These are phyloP conservation scores for Pistacia vera DNA, from an alignment of 345 rosid species.

Conservation along the genomic window DNA sequence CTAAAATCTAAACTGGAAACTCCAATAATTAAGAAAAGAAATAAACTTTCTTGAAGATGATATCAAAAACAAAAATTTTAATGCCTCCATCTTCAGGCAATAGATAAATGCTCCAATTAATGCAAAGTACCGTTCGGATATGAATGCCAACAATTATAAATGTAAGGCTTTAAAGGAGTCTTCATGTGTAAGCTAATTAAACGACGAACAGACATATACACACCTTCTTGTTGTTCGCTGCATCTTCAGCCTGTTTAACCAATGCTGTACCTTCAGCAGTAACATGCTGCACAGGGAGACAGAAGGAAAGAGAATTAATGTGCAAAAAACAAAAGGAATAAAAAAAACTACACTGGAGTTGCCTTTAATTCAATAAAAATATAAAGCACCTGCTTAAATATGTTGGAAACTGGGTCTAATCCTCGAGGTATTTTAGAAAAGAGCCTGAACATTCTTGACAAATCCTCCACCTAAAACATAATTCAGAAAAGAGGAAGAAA, in stretches of 20 bases:
- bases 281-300: conserved; percentile 46
- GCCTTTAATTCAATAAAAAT: neutral
- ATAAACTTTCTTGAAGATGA: neutral
- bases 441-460: conserved; percentile 78
- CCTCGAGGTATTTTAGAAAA: conserved; percentile 55
- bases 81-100: neutral
- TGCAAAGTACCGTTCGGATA: neutral
- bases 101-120: neutral
- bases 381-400: conserved; percentile 57
- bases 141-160: neutral
- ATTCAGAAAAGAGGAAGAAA: neutral
- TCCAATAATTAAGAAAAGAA: neutral
- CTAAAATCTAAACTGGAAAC: neutral
- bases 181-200: neutral
- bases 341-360: neutral
- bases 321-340: neutral
- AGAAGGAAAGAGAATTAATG: conserved; percentile 1
- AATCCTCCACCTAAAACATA: conserved; percentile 58
- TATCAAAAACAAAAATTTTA: neutral
- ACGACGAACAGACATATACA: neutral
- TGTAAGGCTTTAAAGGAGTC: neutral
- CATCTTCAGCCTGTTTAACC: conserved; percentile 77
- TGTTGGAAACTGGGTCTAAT: conserved; percentile 57
- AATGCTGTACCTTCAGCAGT: conserved; percentile 69
- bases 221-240: conserved; percentile 54